Evolutionary conservation across 768 basidiomycete species (phyloP), one percentile per base, ranked within the genome.

Genomic region (Panaeolus papilionaceus): DNA sequence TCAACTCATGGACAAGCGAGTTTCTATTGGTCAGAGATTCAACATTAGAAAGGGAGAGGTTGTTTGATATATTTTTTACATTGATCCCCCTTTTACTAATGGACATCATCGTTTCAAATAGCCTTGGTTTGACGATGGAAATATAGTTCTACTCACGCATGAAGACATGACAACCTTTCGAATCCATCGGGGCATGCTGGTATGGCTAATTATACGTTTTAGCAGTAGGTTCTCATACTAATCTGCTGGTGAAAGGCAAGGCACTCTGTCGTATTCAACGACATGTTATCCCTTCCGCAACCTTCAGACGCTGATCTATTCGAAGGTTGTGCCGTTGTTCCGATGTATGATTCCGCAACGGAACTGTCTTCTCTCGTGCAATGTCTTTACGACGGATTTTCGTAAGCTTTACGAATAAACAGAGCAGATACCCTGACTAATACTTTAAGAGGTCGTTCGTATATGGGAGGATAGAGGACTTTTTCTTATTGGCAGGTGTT

Each of bases 51-150:
- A 51, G 38, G 75, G 75, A 61, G 75, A 76, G 67, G 75, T 76
- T 39, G 20, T 69, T 58, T 26, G n/a, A 9, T 11, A n/a, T 11
- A 1, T 38, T 16, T 42, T 61, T 26, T 26, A 58, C 47, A 45
- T 12, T 38, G 12, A 47, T 51, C 4, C 33, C 63, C 7, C 8
- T 23, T 64, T 10, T 63, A 12, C 23, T 64, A 23, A 64, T 38
- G 12, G 1, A 38, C 37, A 58, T 14, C 51, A 23, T 61, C 44
- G 39, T 40, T 40, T 39, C n/a, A 51, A 14, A 38, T 64, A 87
- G 77, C 86, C 85, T 16, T 88, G 85, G 85, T 87, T 89, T 71
- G 85, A 88, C 26, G 88, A 88, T 69, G 88, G 87, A 18, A 89
- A 88, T 72, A 80, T 89, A 61, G 75, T 88, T 18, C 79, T 89